Evolutionary conservation across 2,329 filamentous ascomycete species (phyloP), one percentile per base, ranked within the genome.

Genomic region (Colletotrichum echinochloae): DNA sequence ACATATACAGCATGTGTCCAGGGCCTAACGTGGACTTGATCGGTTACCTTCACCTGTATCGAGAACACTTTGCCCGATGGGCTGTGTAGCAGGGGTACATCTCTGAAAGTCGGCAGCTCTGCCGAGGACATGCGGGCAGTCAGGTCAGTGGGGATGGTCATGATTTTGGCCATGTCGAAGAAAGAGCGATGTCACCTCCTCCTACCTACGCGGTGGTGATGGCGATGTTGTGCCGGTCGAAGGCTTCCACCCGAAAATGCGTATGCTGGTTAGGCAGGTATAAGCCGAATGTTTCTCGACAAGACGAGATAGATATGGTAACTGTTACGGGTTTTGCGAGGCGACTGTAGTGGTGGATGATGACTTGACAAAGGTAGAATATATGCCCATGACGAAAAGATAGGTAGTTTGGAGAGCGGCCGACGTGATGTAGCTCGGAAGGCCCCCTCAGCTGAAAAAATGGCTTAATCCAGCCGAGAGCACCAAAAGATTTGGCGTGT

Each of bases 1-100:
- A 89, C 80, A 67, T 88, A 82, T 62, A 79, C 20, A 23, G 60
- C 57, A 35, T 77, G 60, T 41, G 52, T 52, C 66, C 55, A 70
- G 48, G 48, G 66, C 76, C 75, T 72, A 74, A 73, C 62, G 64
- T 68, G 44, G 23, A 54, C 35, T 14, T 65, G 30, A n/a, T 46
- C 54, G 28, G 35, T 33, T 37, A 62, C 20, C 6, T 23, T n/a
- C 23, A 62, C 60, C 18, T 52, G 44, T 35, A 54, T 54, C 14
- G 35, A 39, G 48, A 62, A 62, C 33, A 62, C 35, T 9, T 52
- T 52, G 35, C 48, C 60, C 35, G 60, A 62, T 23, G 59, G 59
- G 46, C 59, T 61, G 48, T 61, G 59, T 14, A 35, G 16, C 11
- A n/a, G 9, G 2, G 59, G 59, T 26, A 61, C 59, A 61, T 61